Evolutionary conservation across 2,329 filamentous ascomycete genomes (phyloP), one percentile per base, ranked within the genome.

Genomic region (Metarhizium anisopliae): DNA sequence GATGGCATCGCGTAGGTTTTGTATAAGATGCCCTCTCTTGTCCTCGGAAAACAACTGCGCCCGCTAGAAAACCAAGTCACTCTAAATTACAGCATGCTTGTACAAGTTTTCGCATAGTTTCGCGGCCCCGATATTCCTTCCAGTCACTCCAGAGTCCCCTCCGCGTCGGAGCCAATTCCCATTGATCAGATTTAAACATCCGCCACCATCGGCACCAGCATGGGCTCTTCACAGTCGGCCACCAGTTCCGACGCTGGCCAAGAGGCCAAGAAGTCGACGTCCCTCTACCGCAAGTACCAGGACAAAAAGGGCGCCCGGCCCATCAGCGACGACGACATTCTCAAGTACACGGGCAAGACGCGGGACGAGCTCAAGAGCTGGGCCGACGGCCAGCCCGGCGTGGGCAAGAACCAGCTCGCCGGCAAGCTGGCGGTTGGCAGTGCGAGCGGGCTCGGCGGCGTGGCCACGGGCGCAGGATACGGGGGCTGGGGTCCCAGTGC

Each of bases 341-440:
- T 65, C 32, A 73, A 73, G 58, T 73, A 74, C 66, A 74, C 72
- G 38, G 73, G 73, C 61, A 74, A 68, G 59, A 62, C 61, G 35
- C 67, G 68, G 43, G 65, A 63, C 2, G 63, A 70, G 60, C 63
- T 76, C 53, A 62, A 65, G 25, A 38, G 61, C 2, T 74, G 73
- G 72, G 67, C 69, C n/a, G 69, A 68, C 29, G 63, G 62, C 4
- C 61, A 66, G 30, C 72, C 73, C 1, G 72, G 71, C 16, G 72
- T 76, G 4, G 74, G 65, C 40, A 69, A 66, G 53, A 73, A 76
- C 55, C 70, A 72, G 55, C 61, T 68, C 20, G 70, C 72, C 4
- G 71, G 72, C 6, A 69, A 61, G 5, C 53, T 70, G 5, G 55
- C 61, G 18, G 53, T 62, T 30, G 73, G 73, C 2, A 51, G 60